A percentile compares a stretch with the other conserved stretches of the same genome.
phyloP scores from a whole-genome alignment of 2,329 filamentous ascomycete species.

The Monilinia vaccinii-corymbosi region DNA sequence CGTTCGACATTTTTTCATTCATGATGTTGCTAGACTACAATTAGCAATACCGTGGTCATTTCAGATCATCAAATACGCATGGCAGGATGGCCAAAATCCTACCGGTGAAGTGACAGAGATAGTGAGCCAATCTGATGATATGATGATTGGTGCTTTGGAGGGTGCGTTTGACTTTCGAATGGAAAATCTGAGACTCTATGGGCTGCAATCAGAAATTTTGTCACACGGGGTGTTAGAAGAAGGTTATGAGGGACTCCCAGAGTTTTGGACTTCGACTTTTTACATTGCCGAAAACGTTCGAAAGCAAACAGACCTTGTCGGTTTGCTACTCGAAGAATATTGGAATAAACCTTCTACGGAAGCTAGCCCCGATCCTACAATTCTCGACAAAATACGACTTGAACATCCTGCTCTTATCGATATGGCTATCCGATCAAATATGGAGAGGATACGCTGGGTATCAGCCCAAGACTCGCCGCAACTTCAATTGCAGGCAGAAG shows the following conservation, averaged over 20 bases:
- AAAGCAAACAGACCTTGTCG: constrained; percentile 48
- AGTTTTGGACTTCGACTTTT: constrained; percentile 76
- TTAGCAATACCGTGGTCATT: constrained; percentile 72
- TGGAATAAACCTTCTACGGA: constrained; percentile 25
- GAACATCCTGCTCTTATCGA: constrained; percentile 46
- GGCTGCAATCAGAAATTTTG: constrained; percentile 58
- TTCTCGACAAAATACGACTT: constrained; percentile 38
- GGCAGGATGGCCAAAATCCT: constrained; percentile 51
- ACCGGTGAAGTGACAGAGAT: constrained; percentile 33
- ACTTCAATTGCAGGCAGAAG: constrained; percentile 38
- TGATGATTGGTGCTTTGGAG: constrained; percentile 57
- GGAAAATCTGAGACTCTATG: constrained; percentile 61
- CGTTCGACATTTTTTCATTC: constrained; percentile 79
- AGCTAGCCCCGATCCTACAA: constrained; percentile 19
- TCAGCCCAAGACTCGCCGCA: constrained; percentile 42
- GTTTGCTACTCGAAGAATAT: constrained; percentile 25
- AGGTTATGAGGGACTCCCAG: constrained; percentile 60
- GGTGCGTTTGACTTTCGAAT: constrained; percentile 62
- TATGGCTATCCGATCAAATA: constrained; percentile 47
- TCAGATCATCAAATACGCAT: constrained; percentile 64
- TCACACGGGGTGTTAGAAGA: constrained; percentile 53
- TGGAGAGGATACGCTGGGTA: constrained; percentile 51
- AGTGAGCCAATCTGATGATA: constrained; percentile 59
- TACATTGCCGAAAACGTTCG: constrained; percentile 53
- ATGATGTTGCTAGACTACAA: constrained; percentile 63